Conservation (phyloP, 2,329 filamentous ascomycete species). For the Claviceps capensis region DNA sequence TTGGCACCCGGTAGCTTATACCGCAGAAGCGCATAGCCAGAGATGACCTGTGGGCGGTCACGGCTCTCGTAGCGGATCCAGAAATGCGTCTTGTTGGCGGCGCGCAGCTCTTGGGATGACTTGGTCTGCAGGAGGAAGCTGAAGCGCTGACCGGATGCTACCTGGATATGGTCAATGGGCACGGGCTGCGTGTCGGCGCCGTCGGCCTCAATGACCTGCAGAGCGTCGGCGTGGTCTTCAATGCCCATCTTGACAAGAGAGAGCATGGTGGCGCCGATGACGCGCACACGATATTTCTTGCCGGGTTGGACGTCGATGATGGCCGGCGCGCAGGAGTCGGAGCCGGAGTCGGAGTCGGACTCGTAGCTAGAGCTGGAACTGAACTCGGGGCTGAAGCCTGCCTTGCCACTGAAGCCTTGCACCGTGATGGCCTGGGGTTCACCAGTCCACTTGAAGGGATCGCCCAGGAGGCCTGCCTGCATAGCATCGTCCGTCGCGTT, state of each 20-base stretch:
- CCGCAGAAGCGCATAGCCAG: slow-evolving; percentile 34
- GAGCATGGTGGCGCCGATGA: slow-evolving; percentile 43
- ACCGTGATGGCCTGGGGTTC: slow-evolving; percentile 1
- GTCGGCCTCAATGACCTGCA: slow-evolving; percentile 2
- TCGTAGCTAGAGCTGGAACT: not conserved
- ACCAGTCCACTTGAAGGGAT: slow-evolving; percentile 2
- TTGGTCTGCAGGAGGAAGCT: slow-evolving; percentile 3
- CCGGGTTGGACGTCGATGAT: slow-evolving; percentile 26
- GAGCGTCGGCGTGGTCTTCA: not conserved
- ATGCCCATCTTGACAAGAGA: slow-evolving; percentile 31
- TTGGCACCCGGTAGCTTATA: slow-evolving; percentile 18
- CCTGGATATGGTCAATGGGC: not conserved
- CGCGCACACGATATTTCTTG: slow-evolving; percentile 46
- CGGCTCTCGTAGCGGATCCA: slow-evolving; percentile 36
- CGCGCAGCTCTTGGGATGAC: slow-evolving; percentile 5
- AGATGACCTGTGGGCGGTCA: slow-evolving; percentile 30
- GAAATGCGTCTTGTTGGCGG: slow-evolving; percentile 20
- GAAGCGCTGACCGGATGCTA: slow-evolving; percentile 3
- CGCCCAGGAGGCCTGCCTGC: not conserved
- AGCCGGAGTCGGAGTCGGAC: not conserved
- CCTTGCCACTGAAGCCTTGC: slow-evolving; percentile 2
- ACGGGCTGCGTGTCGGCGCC: not conserved
- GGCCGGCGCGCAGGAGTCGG: not conserved
- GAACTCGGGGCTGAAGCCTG: not conserved
- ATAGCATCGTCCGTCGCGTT: slow-evolving; percentile 1